Evolutionary conservation across 2,329 filamentous ascomycete species (phyloP).

Genomic region (Nannizziopsis barbatae): DNA sequence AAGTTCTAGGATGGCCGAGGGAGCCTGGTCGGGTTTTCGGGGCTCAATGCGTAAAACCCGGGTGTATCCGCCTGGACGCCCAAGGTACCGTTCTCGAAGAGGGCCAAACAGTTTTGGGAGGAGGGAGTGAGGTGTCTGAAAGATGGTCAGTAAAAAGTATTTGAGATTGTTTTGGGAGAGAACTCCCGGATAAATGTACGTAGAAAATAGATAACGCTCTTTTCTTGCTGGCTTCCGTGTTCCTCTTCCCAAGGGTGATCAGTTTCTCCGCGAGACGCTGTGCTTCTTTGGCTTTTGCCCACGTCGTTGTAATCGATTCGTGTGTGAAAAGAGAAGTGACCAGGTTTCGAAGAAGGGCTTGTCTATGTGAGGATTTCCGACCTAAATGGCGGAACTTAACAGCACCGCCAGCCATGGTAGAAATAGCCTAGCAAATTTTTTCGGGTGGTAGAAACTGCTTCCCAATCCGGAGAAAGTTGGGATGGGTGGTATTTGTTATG

Average conservation of each 20-base stretch:
- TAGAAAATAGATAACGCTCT: conserved; percentile 73
- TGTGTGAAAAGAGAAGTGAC: conserved; percentile 89
- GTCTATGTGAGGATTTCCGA: conserved; percentile 74
- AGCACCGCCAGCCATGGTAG: conserved; percentile 68
- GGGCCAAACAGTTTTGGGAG: conserved; percentile 81
- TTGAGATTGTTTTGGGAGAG: background rate
- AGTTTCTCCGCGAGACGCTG: conserved; percentile 88
- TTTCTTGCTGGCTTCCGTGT: conserved; percentile 68
- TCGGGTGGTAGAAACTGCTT: background rate
- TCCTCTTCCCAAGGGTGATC: conserved; percentile 85
- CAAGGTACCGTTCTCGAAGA: conserved; percentile 65
- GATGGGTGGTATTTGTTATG: background rate
- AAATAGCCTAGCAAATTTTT: background rate
- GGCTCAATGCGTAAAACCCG: conserved; percentile 87
- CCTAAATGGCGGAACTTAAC: conserved; percentile 82
- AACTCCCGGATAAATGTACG: conserved; percentile 44
- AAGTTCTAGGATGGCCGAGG: conserved; percentile 82
- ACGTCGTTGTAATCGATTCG: conserved; percentile 90
- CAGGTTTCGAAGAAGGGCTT: conserved; percentile 87
- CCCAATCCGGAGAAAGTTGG: background rate
- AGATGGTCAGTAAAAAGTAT: background rate
- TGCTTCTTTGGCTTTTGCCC: conserved; percentile 92
- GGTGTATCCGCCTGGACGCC: conserved; percentile 83
- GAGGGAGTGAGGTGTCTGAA: conserved; percentile 32
- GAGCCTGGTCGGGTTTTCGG: conserved; percentile 74